These are phyloP conservation scores for Prunus davidiana DNA, from an alignment of 306 rosid genomes.

Conservation along the genomic window DNA sequence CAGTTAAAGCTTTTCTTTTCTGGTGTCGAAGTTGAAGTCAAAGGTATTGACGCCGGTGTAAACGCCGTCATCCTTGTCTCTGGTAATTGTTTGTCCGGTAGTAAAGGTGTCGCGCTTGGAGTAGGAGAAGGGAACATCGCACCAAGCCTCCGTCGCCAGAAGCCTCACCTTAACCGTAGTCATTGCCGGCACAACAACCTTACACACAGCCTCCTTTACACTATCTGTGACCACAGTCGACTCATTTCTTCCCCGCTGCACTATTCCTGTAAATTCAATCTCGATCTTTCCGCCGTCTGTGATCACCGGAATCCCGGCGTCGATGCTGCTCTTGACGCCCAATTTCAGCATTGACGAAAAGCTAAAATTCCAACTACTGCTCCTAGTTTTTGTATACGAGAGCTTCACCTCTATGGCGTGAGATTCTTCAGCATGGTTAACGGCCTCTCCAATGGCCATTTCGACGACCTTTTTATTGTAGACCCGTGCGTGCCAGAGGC, in stretches of 20 bases:
- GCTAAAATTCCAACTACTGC: neutral
- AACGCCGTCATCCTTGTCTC: neutral
- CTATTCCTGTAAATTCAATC: neutral
- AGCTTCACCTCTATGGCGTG: neutral
- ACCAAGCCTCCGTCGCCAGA: neutral
- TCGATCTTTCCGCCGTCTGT: neutral
- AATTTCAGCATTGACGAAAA: neutral
- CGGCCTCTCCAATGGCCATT: neutral
- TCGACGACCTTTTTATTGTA: neutral
- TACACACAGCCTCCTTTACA: neutral
- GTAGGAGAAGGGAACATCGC: conserved; percentile 9
- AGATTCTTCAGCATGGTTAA: neutral
- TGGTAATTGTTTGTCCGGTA: neutral
- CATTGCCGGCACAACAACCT: neutral
- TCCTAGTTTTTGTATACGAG: neutral
- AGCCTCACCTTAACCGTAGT: neutral
- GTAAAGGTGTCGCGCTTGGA: neutral
- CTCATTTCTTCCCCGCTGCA: neutral
- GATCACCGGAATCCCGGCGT: neutral
- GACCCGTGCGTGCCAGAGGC: neutral
- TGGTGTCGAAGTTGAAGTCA: neutral
- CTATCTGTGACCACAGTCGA: neutral
- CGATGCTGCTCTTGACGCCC: neutral
- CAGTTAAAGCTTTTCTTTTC: neutral
- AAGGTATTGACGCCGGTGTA: neutral